These are phyloP conservation scores for Phlebiopsis gigantea DNA, from an alignment of 768 basidiomycete species.

Conservation along the genomic window DNA sequence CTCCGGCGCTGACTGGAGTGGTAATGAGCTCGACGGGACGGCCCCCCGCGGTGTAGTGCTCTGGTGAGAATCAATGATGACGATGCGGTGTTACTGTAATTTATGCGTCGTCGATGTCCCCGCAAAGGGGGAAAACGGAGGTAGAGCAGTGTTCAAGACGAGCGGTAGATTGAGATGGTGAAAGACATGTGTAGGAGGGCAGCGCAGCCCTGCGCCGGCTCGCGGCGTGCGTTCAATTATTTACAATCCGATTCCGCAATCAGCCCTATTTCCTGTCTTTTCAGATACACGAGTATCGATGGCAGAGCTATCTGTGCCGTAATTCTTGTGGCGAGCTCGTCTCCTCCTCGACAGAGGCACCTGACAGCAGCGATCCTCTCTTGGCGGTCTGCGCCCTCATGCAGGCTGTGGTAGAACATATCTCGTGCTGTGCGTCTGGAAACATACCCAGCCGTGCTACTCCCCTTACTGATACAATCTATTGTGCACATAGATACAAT, in stretches of 20 bases:
- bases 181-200: conserved; percentile 1
- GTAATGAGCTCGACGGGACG: conserved; percentile 32
- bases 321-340: not conserved
- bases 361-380: not conserved
- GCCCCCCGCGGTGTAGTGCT: conserved; percentile 53
- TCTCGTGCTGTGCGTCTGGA: not conserved
- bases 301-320: not conserved
- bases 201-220: conserved; percentile 2
- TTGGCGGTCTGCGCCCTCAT: not conserved
- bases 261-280: not conserved
- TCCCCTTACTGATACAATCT: not conserved
- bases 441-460: not conserved
- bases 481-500: not conserved
- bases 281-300: conserved; percentile 7
- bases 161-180: conserved; percentile 13
- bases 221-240: conserved; percentile 2
- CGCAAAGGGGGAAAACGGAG: not conserved
- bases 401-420: not conserved
- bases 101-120: conserved; percentile 9
- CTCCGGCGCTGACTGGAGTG: conserved; percentile 42
- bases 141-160: conserved; percentile 1
- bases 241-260: conserved; percentile 9
- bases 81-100: conserved; percentile 17
- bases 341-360: not conserved
- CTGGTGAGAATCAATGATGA: conserved; percentile 66